Evolutionary conservation across 1,139 yeast genomes (phyloP).

Genomic region (Candida dubliniensis): DNA sequence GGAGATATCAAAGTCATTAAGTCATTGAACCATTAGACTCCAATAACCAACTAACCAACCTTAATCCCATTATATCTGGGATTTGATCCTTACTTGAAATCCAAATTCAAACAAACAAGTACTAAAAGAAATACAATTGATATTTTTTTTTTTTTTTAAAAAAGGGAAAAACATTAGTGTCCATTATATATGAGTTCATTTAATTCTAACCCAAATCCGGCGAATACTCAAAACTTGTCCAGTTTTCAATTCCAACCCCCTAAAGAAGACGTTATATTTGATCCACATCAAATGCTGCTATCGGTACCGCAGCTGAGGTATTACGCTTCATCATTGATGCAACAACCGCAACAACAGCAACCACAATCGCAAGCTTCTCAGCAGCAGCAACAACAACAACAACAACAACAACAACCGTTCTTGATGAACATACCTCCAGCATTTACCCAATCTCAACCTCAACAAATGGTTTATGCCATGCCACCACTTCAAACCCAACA

Average conservation of each 20-base stretch:
- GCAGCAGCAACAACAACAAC: slow-evolving; percentile 1
- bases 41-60: too few relatives aligned
- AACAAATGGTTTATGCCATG: slow-evolving; percentile 18
- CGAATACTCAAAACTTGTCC: neutral
- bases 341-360: slow-evolving; percentile 2
- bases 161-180: too few relatives aligned
- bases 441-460: slow-evolving; percentile 9
- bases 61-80: too few relatives aligned
- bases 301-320: slow-evolving; percentile 4
- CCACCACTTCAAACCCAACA: slow-evolving; percentile 16
- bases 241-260: slow-evolving; percentile 1
- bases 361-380: neutral
- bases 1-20: too few relatives aligned
- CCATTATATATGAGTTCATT: slow-evolving; percentile 2
- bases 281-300: slow-evolving; percentile 5
- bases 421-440: slow-evolving; percentile 5
- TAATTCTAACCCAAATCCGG: neutral
- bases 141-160: too few relatives aligned
- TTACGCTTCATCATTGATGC: slow-evolving; percentile 1
- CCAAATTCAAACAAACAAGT: too few relatives aligned
- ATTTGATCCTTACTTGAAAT: too few relatives aligned
- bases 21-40: too few relatives aligned
- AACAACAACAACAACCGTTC: slow-evolving; percentile 5
- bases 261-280: slow-evolving; percentile 4
- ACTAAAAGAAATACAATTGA: too few relatives aligned